Evolutionary conservation across 192 early-diverging fungal species (phyloP), one percentile per base, ranked within the genome.

Genomic region (Phycomyces blakesleeanus): DNA sequence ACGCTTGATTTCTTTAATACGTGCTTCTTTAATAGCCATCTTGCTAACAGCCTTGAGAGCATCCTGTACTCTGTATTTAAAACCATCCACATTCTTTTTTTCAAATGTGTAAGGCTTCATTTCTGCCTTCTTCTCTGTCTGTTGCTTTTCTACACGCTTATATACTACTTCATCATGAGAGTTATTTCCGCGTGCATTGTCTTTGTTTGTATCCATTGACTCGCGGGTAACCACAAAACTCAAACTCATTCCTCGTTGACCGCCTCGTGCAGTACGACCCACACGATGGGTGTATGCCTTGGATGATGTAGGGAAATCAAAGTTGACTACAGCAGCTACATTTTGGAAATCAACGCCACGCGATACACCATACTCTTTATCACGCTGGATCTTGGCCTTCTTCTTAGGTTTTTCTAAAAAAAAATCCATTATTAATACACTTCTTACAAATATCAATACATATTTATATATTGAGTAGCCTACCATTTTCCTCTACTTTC

Each of bases 291-390:
- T 90, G 68, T 97, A 99, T 6, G 93, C 80, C 52, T 89, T 83
- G 20, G 90, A 84, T 0, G 93, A 89, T 1, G 63, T 75, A 40
- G 97, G 97, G 66, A 99, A 89, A 67, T 99, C 97, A 84, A 97
- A 97, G 77, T 99, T 99, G 78, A 99, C 88, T 38, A 99, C 97
- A 7, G 91, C 84, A 4, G 87, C 81, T 0, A 97, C 97, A 66
- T 88, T 86, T 42, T 92, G 83, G 74, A 99, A 99, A 74, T 99
- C 97, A 39, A 99, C 88, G 25, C 97, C 97, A 42, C 97, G 90
- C 8, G 95, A 89, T 20, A 97, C 92, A 22, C 96, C 96, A 70
- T 97, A 97, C 69, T 97, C 96, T 40, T 83, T 81, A 72, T 96
- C 92, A 26, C 82, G 73, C 25, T 80, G 75, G 40, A 78, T 57